A percentile compares a stretch with the other conserved stretches of the same genome.
Conservation (phyloP, 1,139 yeast genomes). For the Kurtzmaniella natalensis region DNA sequence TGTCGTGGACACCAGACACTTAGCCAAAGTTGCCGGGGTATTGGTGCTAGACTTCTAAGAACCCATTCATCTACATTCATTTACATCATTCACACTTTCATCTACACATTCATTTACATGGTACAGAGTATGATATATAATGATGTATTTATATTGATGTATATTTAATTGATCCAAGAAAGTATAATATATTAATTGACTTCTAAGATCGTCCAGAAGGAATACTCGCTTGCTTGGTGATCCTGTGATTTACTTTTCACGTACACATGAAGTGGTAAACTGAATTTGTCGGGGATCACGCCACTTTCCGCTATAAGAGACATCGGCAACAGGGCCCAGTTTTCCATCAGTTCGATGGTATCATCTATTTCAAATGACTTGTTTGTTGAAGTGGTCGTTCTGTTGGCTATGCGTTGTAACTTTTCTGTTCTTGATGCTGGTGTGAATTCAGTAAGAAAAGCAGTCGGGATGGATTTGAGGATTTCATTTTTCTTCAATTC, state of each 20-base stretch:
- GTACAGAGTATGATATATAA: too few species aligned
- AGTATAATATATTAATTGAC: too few species aligned
- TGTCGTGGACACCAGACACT: slow-evolving; percentile 47
- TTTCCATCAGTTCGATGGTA: slow-evolving; percentile 22
- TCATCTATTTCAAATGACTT: slow-evolving; percentile 12
- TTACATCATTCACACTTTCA: too few species aligned
- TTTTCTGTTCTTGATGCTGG: slow-evolving; percentile 29
- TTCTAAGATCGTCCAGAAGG: slow-evolving; percentile 23
- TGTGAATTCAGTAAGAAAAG: slow-evolving; percentile 26
- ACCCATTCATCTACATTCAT: too few species aligned
- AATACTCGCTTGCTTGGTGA: neutral
- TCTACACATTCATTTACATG: too few species aligned
- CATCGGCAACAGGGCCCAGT: slow-evolving; percentile 36
- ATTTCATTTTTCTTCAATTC: slow-evolving; percentile 6
- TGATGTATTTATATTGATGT: too few species aligned
- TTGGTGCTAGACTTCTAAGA: slow-evolving; percentile 53
- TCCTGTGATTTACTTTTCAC: neutral
- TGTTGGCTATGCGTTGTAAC: slow-evolving; percentile 22
- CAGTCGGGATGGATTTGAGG: slow-evolving; percentile 30
- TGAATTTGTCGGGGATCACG: neutral
- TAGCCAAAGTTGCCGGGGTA: slow-evolving; percentile 51
- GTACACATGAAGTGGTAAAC: slow-evolving; percentile 9
- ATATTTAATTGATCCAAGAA: too few species aligned
- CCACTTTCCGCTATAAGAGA: neutral
- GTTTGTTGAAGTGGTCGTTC: slow-evolving; percentile 1